Evolutionary conservation across 2,329 filamentous ascomycete genomes (phyloP), one percentile per base, ranked within the genome.

Genomic region (Claviceps sorghi): DNA sequence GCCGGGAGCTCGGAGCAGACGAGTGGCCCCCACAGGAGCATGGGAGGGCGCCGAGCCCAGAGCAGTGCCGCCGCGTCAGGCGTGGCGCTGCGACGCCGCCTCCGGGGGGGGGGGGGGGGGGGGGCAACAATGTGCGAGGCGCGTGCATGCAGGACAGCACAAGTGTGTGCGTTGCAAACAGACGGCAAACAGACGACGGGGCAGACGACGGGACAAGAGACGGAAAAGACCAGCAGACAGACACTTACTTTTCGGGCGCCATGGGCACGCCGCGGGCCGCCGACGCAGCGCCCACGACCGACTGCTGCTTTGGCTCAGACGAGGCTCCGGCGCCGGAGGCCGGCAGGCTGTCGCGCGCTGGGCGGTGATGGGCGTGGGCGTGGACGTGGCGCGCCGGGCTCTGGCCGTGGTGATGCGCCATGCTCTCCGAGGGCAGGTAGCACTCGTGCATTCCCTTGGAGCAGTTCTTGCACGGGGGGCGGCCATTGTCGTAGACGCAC

Each of bases 401-500:
- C 55, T 79, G 75, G 54, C 77, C 77, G 58, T 79, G 76, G 56
- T 78, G 74, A 62, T 80, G 77, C 57, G 74, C 73, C 70, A 78
- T 75, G 55, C 72, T 77, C 66, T 80, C 78, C 32, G 77, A 80
- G 41, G 78, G 78, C 21, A 81, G 67, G 63, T 80, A 81, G 67
- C 78, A 81, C 53, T 80, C 77, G 64, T 81, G 78, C 75, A 80
- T 76, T 54, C 78, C 78, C 65, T 81, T 81, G 48, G 76, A 75
- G 66, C 78, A 81, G 66, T 81, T 81, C 63, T 78, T 78, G 69
- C 78, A 81, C 13, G 78, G 78, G n/a, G 77, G 75, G 62, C 76
- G 72, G 50, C 77, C 77, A 59, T 78, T 80, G 56, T 80, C 78
- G 67, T 81, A 81, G 60, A 80, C 77, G 56, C 78, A 81, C 60